Evolutionary conservation across 495 filamentous ascomycete species (phyloP).

Genomic region (Penicillium goetzii): DNA sequence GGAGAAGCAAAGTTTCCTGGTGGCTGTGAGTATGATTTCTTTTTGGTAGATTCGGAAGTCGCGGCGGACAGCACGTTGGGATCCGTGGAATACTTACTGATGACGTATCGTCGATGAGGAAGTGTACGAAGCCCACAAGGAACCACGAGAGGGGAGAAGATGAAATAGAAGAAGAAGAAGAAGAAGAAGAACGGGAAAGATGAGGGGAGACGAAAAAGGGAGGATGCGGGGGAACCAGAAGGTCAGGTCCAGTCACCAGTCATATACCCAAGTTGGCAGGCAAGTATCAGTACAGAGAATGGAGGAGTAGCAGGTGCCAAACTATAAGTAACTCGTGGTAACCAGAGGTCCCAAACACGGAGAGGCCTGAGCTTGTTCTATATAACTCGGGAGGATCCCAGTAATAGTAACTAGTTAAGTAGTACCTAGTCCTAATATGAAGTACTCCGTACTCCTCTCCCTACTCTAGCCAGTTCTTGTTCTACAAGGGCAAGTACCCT

Average conservation of each 20-base stretch:
- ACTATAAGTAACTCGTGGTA: background rate
- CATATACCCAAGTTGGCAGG: background rate
- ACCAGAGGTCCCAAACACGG: background rate
- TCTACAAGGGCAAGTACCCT: background rate
- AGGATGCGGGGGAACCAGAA: slow-evolving; percentile 1
- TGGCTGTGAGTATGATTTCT: slow-evolving; percentile 9
- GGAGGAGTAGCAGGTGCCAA: background rate
- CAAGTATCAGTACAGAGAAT: background rate
- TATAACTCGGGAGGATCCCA: background rate
- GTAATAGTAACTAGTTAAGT: background rate
- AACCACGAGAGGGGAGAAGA: background rate
- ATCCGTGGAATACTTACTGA: slow-evolving; percentile 27
- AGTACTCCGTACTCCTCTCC: background rate
- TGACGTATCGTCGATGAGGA: slow-evolving; percentile 22
- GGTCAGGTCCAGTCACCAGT: background rate
- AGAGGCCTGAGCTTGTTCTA: slow-evolving; percentile 2
- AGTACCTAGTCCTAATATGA: background rate
- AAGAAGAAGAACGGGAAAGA: background rate
- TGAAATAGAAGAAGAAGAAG: slow-evolving; percentile 1
- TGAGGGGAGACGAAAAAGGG: background rate
- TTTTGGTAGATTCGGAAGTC: slow-evolving; percentile 25
- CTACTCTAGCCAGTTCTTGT: background rate
- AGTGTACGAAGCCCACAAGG: background rate
- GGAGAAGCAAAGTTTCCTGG: slow-evolving; percentile 1
- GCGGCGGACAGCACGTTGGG: slow-evolving; percentile 15